Base-by-base conservation (phyloP, 352 stramenopile genomes). In the Thalassiosira exigua region DNA sequence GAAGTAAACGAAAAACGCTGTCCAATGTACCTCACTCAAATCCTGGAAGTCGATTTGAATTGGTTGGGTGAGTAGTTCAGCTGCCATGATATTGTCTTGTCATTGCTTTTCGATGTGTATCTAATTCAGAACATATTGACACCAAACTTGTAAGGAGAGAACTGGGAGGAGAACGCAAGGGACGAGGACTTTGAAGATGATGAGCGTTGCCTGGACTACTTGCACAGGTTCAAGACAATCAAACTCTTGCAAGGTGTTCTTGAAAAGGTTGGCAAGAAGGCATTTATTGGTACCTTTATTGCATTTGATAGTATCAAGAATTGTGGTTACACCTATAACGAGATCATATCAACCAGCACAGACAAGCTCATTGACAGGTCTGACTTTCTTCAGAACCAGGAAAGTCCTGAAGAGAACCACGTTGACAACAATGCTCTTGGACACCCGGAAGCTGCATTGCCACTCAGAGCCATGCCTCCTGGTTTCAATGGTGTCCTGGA, bases 141-240 rank as follows among this genome's bases (percentile, higher is more conserved):
- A n/a, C n/a, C n/a, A n/a, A n/a, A n/a, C n/a, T n/a, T n/a, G n/a
- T n/a, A n/a, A n/a, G n/a, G n/a, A n/a, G n/a, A n/a, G n/a, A 65
- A 65, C 21, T 65, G 56, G 56, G 56, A 65, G 26, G 56, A 65
- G 19, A 65, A 65, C 42, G 56, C 56, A 21, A 53, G 27, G 27
- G 42, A 65, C 27, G 56, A 52, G 29, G 56, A 65, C 56, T 65
- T 65, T 46, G 33, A 65, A n/a, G 56, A 65, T 65, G 56, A 65
- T 21, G 56, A 65, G 42, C 39, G 42, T 27, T 65, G 56, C 27
- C 56, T 65, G 0, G 56, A 65, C n/a, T 65, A 65, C 29, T 32
- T 65, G 12, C 56, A 65, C 26, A 41, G 56, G 12, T 65, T 65
- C 56, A 46, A 36, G 12, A 65, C 56, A 44, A 65, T 65, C 12